phyloP scores from a whole-genome alignment of 1,284 basidiomycete species.

The Ganoderma boninense region DNA sequence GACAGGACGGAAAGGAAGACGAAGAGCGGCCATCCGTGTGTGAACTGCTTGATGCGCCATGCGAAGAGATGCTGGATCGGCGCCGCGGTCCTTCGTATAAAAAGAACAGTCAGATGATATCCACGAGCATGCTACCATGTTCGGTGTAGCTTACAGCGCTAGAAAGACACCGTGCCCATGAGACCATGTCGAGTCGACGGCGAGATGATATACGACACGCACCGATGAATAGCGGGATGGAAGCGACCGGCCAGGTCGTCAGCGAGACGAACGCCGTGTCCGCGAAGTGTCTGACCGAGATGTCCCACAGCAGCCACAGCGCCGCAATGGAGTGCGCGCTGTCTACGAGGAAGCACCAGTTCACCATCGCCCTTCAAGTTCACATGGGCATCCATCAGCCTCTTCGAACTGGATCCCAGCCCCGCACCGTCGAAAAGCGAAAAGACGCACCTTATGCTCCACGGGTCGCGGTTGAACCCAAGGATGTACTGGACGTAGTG shows the following conservation, averaged over 20 bases:
- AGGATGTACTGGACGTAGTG: constrained; percentile 22
- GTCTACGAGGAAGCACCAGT: constrained; percentile 24
- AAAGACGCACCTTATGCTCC: constrained; percentile 11
- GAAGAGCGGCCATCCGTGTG: constrained; percentile 18
- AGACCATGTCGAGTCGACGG: not conserved
- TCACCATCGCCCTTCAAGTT: constrained; percentile 15
- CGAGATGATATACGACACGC: not conserved
- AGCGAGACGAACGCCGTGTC: constrained; percentile 5
- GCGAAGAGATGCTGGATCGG: constrained; percentile 28
- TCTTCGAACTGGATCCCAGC: not conserved
- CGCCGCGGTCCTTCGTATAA: not conserved
- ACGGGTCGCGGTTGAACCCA: constrained; percentile 10
- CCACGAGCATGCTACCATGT: no score
- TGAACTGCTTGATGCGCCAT: constrained; percentile 29
- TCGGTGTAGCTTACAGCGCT: constrained; percentile 8
- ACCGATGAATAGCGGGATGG: constrained; percentile 23
- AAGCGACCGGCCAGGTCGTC: constrained; percentile 17
- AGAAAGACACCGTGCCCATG: not conserved
- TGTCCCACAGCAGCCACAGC: constrained; percentile 24
- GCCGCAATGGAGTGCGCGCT: constrained; percentile 17
- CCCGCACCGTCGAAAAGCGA: not conserved
- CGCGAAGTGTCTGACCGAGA: constrained; percentile 22
- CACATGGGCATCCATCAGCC: not conserved
- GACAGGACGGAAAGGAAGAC: constrained; percentile 18
- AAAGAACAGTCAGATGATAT: not conserved